Base-by-base conservation (phyloP, 1,139 yeast species). In the Saccharomyces hybrid region DNA sequence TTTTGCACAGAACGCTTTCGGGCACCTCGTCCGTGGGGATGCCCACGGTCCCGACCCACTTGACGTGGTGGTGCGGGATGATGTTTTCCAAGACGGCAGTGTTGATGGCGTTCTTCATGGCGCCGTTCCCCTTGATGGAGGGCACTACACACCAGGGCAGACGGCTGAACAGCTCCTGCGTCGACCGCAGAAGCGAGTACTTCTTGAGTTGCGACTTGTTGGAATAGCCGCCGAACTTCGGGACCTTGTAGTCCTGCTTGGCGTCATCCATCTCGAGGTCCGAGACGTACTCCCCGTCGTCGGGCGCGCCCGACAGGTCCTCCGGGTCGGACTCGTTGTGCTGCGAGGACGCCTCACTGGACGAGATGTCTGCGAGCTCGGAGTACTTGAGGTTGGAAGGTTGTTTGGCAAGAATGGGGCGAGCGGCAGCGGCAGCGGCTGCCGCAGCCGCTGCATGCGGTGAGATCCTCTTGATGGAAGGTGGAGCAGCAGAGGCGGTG, bases 11-110 rank as follows among this genome's bases (percentile, higher is more conserved):
- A 2, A 85, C 83, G 0, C 70, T 67, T 0, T 73, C 72, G 2
- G 93, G 86, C 19, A 93, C 79, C 41, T 80, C 83, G 70, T 93
- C 97, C 16, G 93, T 86, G 25, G 98, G 96, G 78, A 90, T 85
- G 27, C 97, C 95, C 50, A 88, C 73, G 0, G 96, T 84, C 11
- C 99, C 99, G 2, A 91, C 82, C 96, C 97, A 93, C 57, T 74
- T 75, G 51, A 81, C 77, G 1, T 77, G 70, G 5, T 78, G 74
- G 42, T 38, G 42, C 6, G 77, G 74, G 13, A 82, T 73, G 1
- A 78, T 74, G 6, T 75, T 73, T 38, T 79, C 80, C 3, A 72
- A 67, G 27, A 74, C 61, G 0, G 95, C 86, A 6, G 85, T 73
- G 52, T 79, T 77, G n/a, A 93, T 80, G 0, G 98, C 97, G 62